Base-by-base conservation (phyloP, 495 filamentous ascomycete species). In the Penicillium simplicissimum region DNA sequence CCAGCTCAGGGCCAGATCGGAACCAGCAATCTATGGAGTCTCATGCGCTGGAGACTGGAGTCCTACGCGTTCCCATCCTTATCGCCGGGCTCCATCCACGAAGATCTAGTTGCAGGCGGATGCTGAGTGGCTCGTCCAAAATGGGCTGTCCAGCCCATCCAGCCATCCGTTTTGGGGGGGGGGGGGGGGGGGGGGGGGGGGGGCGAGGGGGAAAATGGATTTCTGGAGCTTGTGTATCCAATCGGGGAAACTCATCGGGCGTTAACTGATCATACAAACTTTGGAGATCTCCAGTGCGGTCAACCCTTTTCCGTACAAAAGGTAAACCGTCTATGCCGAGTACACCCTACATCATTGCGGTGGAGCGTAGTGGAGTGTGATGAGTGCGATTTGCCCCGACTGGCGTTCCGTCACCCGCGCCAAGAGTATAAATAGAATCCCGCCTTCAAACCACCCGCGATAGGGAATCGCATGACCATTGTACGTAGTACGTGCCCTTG, bases 21-120 rank as follows among this genome's bases (percentile, higher is more conserved):
- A 25, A 25, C 3, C 23, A 3, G 23, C 3, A 25, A 25, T 25
- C 23, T n/a, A n/a, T n/a, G n/a, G n/a, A n/a, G n/a, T n/a, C n/a
- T n/a, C n/a, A n/a, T n/a, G n/a, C n/a, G n/a, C n/a, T n/a, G n/a
- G n/a, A n/a, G n/a, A n/a, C n/a, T n/a, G n/a, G n/a, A n/a, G n/a
- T n/a, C n/a, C 45, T 31, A 49, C 40, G 55, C 23, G 53, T 55
- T 37, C 6, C 21, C 36, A 55, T 31, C n/a, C 55, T 57, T 57
- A 57, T 57, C 55, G 42, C n/a, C 15, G 19, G 55, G 56, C 45
- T 25, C 45, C 45, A 49, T 49, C 35, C 33, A 25, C 33, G 43
- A 8, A 33, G 56, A 58, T 58, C 56, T 51, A 19, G 33, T 49
- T 23, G 28, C 45, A 28, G 23, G 45, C 28, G 45, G 23, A 31